Evolutionary conservation across 345 rosid species (phyloP), one percentile per base, ranked within the genome.

Genomic region (Populus alba): DNA sequence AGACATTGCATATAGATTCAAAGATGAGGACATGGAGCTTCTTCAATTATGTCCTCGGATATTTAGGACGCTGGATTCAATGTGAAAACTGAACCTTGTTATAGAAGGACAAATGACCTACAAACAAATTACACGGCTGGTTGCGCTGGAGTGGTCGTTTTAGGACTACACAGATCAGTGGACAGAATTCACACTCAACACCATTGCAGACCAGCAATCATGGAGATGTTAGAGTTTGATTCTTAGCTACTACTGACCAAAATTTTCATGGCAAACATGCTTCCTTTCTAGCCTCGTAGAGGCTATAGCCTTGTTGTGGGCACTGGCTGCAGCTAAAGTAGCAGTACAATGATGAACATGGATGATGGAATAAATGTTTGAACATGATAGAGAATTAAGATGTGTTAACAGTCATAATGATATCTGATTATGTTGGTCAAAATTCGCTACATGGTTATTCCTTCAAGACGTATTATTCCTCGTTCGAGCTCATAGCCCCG

Each of bases 1-100:
- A 75, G 66, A 29, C 37, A 47, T 29, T 51, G 20, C 39, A 20
- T 25, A 6, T 35, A 27, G 57, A n/a, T 62, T n/a, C 65, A 22
- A 8, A 59, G 79, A 38, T 77, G 66, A 61, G 83, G 79, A 49
- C 25, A 35, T 22, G 66, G 39, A 7, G 39, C 25, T 45, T 75
- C 76, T 11, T 11, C 35, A 61, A 37, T 15, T 22, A 73, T 73
- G 67, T 57, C 76, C 31, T 73, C 67, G 2, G 22, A 73, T 51
- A n/a, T 73, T 7, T 35, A 57, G 33, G n/a, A 35, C 7, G 0
- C 22, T 5, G 43, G 37, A 55, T 49, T 31, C 38, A 29, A 11
- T 7, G 29, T 18, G 45, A 37, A 53, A 31, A 71, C 59, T 20
- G 9, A 49, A 53, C 59, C 59, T 20, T 53, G 2, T 8, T 18